phyloP scores from a whole-genome alignment of 1,284 basidiomycete genomes.

The Gymnopus androsaceus region DNA sequence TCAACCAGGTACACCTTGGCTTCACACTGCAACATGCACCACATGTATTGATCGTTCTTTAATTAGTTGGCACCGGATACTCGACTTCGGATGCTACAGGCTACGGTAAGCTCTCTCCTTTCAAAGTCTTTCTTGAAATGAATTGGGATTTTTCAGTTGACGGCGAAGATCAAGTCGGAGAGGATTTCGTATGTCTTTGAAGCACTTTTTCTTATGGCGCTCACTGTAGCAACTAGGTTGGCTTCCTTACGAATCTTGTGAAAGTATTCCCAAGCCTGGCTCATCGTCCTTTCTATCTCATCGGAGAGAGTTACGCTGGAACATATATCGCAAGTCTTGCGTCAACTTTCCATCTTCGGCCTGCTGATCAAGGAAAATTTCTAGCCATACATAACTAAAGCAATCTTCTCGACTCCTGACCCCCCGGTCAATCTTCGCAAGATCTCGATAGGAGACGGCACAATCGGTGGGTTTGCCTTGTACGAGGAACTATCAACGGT shows the following conservation, averaged over 20 bases:
- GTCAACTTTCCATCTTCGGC: not conserved
- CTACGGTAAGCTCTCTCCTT: slow-evolving; percentile 44
- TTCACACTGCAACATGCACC: no score
- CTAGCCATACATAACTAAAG: slow-evolving; percentile 73
- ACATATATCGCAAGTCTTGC: slow-evolving; percentile 54
- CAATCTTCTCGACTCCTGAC: slow-evolving; percentile 59
- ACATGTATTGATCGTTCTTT: not conserved
- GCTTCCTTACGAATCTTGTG: slow-evolving; percentile 64
- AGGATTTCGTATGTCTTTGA: slow-evolving; percentile 60
- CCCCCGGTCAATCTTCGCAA: slow-evolving; percentile 67
- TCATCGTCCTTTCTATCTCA: slow-evolving; percentile 59
- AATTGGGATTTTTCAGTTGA: slow-evolving; percentile 39
- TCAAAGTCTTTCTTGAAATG: not conserved
- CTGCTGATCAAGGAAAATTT: slow-evolving; percentile 5
- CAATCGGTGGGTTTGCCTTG: slow-evolving; percentile 49
- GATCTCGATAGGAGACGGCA: slow-evolving; percentile 71
- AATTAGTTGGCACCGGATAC: slow-evolving; percentile 14
- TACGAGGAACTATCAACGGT: slow-evolving; percentile 53
- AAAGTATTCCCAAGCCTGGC: slow-evolving; percentile 67
- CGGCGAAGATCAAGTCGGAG: slow-evolving; percentile 67
- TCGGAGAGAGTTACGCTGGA: slow-evolving; percentile 71
- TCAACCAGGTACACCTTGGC: slow-evolving; percentile 10
- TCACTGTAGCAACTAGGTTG: slow-evolving; percentile 44
- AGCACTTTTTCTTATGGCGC: not conserved
- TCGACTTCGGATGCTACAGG: slow-evolving; percentile 37